Evolutionary conservation across 371 early-diverging fungal species (phyloP), one percentile per base, ranked within the genome.

Genomic region (Circinella umbellata): DNA sequence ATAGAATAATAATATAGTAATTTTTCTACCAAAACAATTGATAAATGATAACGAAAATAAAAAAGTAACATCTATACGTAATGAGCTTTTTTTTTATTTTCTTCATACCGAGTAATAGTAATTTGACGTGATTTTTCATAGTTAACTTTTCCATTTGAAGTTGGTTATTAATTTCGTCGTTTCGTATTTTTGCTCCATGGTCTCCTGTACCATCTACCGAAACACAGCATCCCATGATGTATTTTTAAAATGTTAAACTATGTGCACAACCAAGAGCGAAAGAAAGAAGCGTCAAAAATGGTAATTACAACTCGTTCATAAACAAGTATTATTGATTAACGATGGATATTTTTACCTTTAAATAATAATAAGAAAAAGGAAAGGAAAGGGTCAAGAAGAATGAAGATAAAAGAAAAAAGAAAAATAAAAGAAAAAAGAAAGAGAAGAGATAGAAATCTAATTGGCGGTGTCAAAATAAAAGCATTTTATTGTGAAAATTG

Each of bases 51-150:
- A 42, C 11, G 3, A 11, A 42, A 42, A 9, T 2, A 42, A 42
- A 42, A 9, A 42, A 11, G 11, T 42, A 42, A 42, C n/a, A 4
- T 39, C 7, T 14, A 27, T n/a, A n/a, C n/a, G n/a, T n/a, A n/a
- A n/a, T 37, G 42, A 1, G 62, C 35, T 34, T 61, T 34, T 61
- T 34, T 42, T 54, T 17, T 17, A 17, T 46, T 53, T 39, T 63
- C 20, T 13, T 27, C 47, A 75, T 86, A 95, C 96, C 98, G 17
- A 98, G 87, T 61, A 98, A 82, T 35, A 98, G 84, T 93, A 98
- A 93, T 88, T 98, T 98, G 72, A 97, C 91, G 81, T 97, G 97
- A 74, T 92, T 93, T 60, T 89, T 84, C 83, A 93, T 77, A 61
- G 85, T 88, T 60, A 88, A 76, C 61, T 91, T 87, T 68, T 97